These are phyloP conservation scores for Coleophoma cylindrospora DNA, from an alignment of 2,329 filamentous ascomycete genomes.

Conservation along the genomic window DNA sequence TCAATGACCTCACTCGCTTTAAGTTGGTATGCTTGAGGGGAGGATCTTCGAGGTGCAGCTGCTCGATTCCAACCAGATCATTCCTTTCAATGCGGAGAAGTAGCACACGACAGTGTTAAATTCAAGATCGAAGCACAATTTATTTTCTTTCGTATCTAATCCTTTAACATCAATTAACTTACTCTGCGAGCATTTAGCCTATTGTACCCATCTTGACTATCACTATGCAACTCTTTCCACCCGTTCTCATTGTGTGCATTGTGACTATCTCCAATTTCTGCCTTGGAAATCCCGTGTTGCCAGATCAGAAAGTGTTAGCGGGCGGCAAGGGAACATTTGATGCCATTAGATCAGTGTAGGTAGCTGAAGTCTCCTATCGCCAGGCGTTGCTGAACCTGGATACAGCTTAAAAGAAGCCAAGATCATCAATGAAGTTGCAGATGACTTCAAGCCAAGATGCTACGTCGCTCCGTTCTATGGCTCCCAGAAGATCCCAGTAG, in stretches of 20 bases:
- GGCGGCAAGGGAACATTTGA: slow-evolving; percentile 15
- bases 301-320: slow-evolving; percentile 13
- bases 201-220: neutral
- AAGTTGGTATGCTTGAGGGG: neutral
- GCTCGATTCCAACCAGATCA: neutral
- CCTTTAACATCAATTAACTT: no score
- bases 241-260: neutral
- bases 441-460: slow-evolving; percentile 49
- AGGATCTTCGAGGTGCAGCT: no score
- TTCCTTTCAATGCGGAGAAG: neutral
- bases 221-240: slow-evolving; percentile 2
- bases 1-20: neutral
- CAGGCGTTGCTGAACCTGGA: slow-evolving; percentile 3
- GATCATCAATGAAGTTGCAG: slow-evolving; percentile 38
- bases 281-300: neutral
- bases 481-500: slow-evolving; percentile 31
- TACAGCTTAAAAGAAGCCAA: slow-evolving; percentile 10
- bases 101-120: neutral
- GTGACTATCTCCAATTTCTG: neutral
- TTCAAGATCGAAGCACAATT: no score
- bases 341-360: slow-evolving; percentile 4
- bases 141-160: no score
- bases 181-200: neutral
- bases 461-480: slow-evolving; percentile 43
- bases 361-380: slow-evolving; percentile 22